Conservation (phyloP, 805 yeast genomes). For the Sugiyamaella valdiviana region DNA sequence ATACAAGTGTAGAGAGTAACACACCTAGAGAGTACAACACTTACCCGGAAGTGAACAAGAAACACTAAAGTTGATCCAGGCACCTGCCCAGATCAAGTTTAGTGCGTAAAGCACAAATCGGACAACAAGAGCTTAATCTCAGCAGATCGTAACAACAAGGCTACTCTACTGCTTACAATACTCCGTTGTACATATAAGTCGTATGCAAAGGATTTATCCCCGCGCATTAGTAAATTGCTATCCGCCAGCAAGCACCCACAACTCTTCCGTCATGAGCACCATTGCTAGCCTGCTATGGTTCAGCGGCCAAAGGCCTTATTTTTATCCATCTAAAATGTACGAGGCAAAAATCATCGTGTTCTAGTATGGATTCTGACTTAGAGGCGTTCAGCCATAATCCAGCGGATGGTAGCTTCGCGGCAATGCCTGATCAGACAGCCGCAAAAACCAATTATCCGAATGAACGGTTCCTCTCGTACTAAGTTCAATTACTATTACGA, state of each 20-base stretch:
- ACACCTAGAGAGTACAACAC: too few relatives aligned
- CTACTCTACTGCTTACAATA: slow-evolving; percentile 47
- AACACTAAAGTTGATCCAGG: slow-evolving; percentile 1
- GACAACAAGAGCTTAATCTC: slow-evolving; percentile 43
- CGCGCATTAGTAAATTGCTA: slow-evolving; percentile 42
- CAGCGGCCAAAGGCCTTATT: slow-evolving; percentile 40
- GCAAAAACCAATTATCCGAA: slow-evolving; percentile 44
- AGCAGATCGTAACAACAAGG: slow-evolving; percentile 51
- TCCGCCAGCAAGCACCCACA: slow-evolving; percentile 38
- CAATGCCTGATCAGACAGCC: slow-evolving; percentile 43
- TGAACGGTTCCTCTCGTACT: slow-evolving; percentile 45
- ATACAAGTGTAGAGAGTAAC: too few relatives aligned
- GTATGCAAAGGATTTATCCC: slow-evolving; percentile 44
- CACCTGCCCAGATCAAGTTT: slow-evolving; percentile 4
- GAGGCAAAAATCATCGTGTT: slow-evolving; percentile 40
- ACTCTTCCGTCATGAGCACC: slow-evolving; percentile 37
- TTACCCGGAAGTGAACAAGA: background rate
- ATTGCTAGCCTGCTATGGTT: slow-evolving; percentile 38
- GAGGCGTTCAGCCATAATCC: slow-evolving; percentile 47
- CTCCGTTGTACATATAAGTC: slow-evolving; percentile 44
- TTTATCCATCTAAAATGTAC: slow-evolving; percentile 38
- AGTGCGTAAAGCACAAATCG: slow-evolving; percentile 25
- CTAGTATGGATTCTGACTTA: slow-evolving; percentile 51
- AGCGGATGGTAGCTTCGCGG: slow-evolving; percentile 46
- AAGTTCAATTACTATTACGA: slow-evolving; percentile 40